Percentiles rank a stretch among this genome's conserved stretches.
phyloP scores from a whole-genome alignment of 352 stramenopile species.

The Phytophthora aleatoria region DNA sequence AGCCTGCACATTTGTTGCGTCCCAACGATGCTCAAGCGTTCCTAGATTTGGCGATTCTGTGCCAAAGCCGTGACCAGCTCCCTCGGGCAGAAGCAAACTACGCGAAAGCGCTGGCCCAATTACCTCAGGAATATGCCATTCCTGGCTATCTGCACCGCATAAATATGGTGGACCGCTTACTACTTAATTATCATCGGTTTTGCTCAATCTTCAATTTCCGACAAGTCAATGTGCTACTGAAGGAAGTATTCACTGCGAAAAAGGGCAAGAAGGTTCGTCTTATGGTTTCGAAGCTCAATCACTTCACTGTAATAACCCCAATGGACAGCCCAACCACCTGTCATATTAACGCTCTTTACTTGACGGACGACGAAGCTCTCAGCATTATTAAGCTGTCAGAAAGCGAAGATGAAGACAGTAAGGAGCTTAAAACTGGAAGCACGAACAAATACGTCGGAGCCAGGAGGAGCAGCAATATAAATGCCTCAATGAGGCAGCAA shows the following conservation, averaged over 20 bases:
- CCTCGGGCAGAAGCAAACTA: conserved; percentile 63
- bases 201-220: conserved; percentile 67
- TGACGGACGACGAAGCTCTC: conserved; percentile 62
- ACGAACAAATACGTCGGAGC: conserved; percentile 7
- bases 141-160: conserved; percentile 66
- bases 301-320: conserved; percentile 50
- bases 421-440: not conserved
- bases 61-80: conserved; percentile 48
- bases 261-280: conserved; percentile 54
- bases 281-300: conserved; percentile 63
- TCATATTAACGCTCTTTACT: conserved; percentile 60
- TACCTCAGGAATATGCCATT: conserved; percentile 50
- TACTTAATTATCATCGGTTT: conserved; percentile 79
- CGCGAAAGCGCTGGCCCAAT: conserved; percentile 42
- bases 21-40: conserved; percentile 53
- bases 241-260: conserved; percentile 53
- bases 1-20: conserved; percentile 57
- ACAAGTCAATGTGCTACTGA: conserved; percentile 55
- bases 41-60: conserved; percentile 65
- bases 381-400: conserved; percentile 10
- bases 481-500: conserved; percentile 30
- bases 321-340: conserved; percentile 32
- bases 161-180: conserved; percentile 57
- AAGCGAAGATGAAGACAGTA: conserved; percentile 4
- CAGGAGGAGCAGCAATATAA: conserved; percentile 26